phyloP scores from a whole-genome alignment of 495 filamentous ascomycete species.

The Lasiosphaeria hispida region DNA sequence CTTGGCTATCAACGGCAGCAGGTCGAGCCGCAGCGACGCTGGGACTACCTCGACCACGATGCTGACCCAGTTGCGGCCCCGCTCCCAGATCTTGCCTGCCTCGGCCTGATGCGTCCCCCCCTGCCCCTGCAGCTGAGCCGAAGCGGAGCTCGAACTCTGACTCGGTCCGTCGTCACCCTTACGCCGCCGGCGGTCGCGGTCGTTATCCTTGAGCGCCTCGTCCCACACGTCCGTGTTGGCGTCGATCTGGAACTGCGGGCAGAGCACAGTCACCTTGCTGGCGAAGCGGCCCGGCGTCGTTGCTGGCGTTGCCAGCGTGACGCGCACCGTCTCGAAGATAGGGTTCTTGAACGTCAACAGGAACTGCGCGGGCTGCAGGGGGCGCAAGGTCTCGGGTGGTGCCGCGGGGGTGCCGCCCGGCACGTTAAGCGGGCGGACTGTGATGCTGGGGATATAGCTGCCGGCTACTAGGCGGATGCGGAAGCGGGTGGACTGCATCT shows the following conservation, averaged over 20 bases:
- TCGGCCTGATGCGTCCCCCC: conserved; percentile 62
- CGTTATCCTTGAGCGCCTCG: conserved; percentile 65
- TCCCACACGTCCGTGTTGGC: conserved; percentile 96
- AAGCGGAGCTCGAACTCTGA: too few relatives aligned
- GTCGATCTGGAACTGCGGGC: conserved; percentile 91
- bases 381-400: conserved; percentile 46
- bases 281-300: conserved; percentile 74
- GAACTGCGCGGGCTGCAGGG: conserved; percentile 72
- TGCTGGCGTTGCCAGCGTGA: conserved; percentile 82
- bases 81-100: conserved; percentile 92
- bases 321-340: conserved; percentile 82
- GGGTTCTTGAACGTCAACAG: conserved; percentile 89
- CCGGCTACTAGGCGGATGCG: conserved; percentile 84
- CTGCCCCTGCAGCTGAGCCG: conserved; percentile 21
- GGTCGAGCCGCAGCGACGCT: conserved; percentile 47
- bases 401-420: conserved; percentile 21
- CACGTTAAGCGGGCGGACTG: conserved; percentile 62
- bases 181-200: conserved; percentile 37
- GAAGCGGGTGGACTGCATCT: conserved; percentile 80
- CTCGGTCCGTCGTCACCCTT: conserved; percentile 29
- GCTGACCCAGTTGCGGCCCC: conserved; percentile 90
- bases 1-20: conserved; percentile 20
- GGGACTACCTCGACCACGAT: conserved; percentile 90
- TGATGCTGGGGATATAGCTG: conserved; percentile 81
- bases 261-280: conserved; percentile 84